phyloP scores from a whole-genome alignment of 2,329 filamentous ascomycete genomes.

The Claviceps cyperi region DNA sequence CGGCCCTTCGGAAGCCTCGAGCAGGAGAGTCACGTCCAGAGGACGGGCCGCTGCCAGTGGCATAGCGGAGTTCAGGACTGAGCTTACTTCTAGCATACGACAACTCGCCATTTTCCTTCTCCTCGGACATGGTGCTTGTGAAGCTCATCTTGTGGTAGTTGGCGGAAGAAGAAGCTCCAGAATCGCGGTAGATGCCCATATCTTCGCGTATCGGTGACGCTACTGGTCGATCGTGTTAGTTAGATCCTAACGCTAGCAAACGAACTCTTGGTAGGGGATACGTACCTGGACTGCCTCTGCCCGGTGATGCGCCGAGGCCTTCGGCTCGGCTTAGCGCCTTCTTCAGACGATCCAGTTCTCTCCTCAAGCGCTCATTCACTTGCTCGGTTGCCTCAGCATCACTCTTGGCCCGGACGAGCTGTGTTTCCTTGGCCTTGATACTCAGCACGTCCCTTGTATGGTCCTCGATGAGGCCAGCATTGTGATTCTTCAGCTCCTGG shows the following conservation, averaged over 20 bases:
- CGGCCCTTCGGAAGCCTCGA: slow-evolving; percentile 32
- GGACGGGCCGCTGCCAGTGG: slow-evolving; percentile 28
- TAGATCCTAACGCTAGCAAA: not conserved
- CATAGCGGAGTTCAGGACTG: slow-evolving; percentile 40
- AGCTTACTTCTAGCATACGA: slow-evolving; percentile 35
- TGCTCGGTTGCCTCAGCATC: slow-evolving; percentile 83
- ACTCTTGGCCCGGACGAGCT: slow-evolving; percentile 78
- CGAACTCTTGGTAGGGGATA: not conserved
- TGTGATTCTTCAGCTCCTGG: slow-evolving; percentile 90
- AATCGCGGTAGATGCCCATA: slow-evolving; percentile 43
- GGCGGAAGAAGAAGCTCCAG: slow-evolving; percentile 22
- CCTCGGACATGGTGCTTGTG: slow-evolving; percentile 53
- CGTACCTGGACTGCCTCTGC: slow-evolving; percentile 24
- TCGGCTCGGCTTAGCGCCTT: slow-evolving; percentile 58
- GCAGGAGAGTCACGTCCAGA: slow-evolving; percentile 47
- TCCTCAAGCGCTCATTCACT: slow-evolving; percentile 66
- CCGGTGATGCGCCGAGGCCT: slow-evolving; percentile 27
- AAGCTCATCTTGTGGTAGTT: slow-evolving; percentile 44
- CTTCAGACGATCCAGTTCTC: slow-evolving; percentile 88
- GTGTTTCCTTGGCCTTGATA: slow-evolving; percentile 97
- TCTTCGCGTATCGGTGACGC: slow-evolving; percentile 44
- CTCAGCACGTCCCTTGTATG: slow-evolving; percentile 90
- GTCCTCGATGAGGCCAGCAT: slow-evolving; percentile 91
- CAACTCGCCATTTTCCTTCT: slow-evolving; percentile 57
- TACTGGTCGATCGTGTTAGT: slow-evolving; percentile 15